phyloP scores from a whole-genome alignment of 306 rosid species.

The Cicer arietinum region DNA sequence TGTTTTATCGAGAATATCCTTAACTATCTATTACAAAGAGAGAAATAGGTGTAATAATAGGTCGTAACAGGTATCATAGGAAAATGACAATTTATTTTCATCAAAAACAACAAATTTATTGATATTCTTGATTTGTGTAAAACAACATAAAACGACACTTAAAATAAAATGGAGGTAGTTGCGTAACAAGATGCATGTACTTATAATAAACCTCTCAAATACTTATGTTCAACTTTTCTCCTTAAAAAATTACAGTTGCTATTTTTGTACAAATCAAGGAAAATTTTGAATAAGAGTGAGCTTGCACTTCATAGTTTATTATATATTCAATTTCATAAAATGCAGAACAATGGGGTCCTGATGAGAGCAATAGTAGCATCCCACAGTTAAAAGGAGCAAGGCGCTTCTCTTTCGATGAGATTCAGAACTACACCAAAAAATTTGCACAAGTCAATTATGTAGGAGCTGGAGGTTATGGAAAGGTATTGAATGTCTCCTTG shows the following conservation, averaged over 20 bases:
- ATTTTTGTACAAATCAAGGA: neutral
- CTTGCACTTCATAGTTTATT: neutral
- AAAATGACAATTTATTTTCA: too few relatives aligned
- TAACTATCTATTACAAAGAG: too few relatives aligned
- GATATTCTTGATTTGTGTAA: too few relatives aligned
- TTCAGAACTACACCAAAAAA: conserved; percentile 61
- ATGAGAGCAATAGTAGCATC: conserved; percentile 48
- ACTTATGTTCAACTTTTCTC: neutral
- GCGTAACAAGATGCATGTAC: neutral
- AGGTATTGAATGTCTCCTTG: conserved; percentile 49
- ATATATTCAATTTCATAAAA: conserved; percentile 42
- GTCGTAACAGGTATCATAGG: too few relatives aligned
- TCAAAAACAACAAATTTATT: too few relatives aligned
- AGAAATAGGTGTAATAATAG: too few relatives aligned
- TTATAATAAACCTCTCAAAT: neutral
- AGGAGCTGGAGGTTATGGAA: conserved; percentile 82
- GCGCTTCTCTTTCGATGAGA: conserved; percentile 74
- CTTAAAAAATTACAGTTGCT: neutral
- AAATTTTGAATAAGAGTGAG: neutral
- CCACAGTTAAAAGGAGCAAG: conserved; percentile 70
- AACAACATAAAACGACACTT: too few relatives aligned
- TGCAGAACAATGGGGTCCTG: conserved; percentile 58
- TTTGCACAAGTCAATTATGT: conserved; percentile 38
- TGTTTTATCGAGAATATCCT: too few relatives aligned
- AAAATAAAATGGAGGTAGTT: too few relatives aligned